Conservation (phyloP, 2,329 filamentous ascomycete genomes). For the Fusarium tricinctum region DNA sequence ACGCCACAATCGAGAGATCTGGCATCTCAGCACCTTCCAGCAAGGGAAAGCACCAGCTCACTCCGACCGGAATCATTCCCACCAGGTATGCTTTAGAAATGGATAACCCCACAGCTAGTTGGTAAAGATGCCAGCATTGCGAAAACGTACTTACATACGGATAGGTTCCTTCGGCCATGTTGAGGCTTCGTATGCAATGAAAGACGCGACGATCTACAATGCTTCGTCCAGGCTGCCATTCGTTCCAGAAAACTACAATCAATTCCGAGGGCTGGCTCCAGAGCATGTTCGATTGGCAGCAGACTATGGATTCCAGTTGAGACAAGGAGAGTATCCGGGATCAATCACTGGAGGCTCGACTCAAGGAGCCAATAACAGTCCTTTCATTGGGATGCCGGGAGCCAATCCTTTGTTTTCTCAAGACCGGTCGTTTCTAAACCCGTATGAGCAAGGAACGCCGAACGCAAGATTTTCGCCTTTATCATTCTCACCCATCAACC, state of each 20-base stretch:
- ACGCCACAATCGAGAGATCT: conserved; percentile 52
- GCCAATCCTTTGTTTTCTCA: conserved; percentile 54
- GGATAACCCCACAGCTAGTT: not conserved
- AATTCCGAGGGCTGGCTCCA: conserved; percentile 45
- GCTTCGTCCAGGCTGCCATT: conserved; percentile 51
- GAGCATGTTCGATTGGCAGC: conserved; percentile 49
- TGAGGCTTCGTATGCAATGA: conserved; percentile 50
- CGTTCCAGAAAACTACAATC: conserved; percentile 31
- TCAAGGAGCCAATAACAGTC: conserved; percentile 38
- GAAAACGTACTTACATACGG: conserved; percentile 25
- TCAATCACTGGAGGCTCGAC: conserved; percentile 39
- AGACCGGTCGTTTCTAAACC: conserved; percentile 50
- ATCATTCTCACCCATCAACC: conserved; percentile 52
- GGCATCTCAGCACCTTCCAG: conserved; percentile 44
- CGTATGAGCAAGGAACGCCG: conserved; percentile 46
- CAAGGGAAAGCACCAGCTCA: conserved; percentile 43
- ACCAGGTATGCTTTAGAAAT: conserved; percentile 21
- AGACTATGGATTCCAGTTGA: conserved; percentile 46
- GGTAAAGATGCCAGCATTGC: not conserved
- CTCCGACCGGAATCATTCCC: conserved; percentile 39
- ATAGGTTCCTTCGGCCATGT: conserved; percentile 48
- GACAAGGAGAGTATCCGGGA: conserved; percentile 49
- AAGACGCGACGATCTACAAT: conserved; percentile 52
- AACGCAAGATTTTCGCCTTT: conserved; percentile 46
- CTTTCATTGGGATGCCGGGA: conserved; percentile 50